Base-by-base conservation (phyloP, 2,329 filamentous ascomycete genomes). In the Xylaria polymorpha region DNA sequence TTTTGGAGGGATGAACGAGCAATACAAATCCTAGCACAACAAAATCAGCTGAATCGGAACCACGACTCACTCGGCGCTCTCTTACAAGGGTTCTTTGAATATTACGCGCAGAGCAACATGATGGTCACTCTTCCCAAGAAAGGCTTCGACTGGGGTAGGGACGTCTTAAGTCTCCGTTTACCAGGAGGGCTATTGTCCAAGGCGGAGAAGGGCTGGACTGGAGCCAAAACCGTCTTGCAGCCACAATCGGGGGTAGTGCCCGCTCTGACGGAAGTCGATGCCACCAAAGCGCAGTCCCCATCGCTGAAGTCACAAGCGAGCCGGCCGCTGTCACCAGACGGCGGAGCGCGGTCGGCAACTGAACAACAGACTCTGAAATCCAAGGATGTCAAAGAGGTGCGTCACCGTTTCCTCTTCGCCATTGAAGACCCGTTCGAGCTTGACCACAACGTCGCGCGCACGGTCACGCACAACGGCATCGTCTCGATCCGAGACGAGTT, bases 361-460 rank as follows among this genome's bases (percentile, higher is more conserved):
- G 69, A 75, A 8, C 65, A 73, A n/a, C 65, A 72, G 18, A 25
- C 61, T 9, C 25, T 74, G 3, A 82, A 81, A 61, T 71, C 77
- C 12, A 76, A 76, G 5, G 83, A 86, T 39, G 76, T 87, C 60
- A 92, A 91, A 74, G 92, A 94, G 76, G 86, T 95, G 15, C 88
- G 92, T 1, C 89, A 94, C 76, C 89, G 94, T 14, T 97, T 94
- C 78, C 86, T 97, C 4, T 92, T 97, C 73, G 93, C 93, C 39
- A 94, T 98, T 69, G 94, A 97, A 78, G 94, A 97, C 78, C 94
- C 94, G 0, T 97, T 97, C 76, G 94, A 97, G 81, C 81, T 90
- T 1, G 90, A 94, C 48, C 94, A 97, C 80, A 98, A 97, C 74
- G 92, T 97, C 41, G 94, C 92, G 3, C 86, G 93, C 59, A 97